Conservation (phyloP, 805 yeast species). For the Teunomyces pallodes region DNA sequence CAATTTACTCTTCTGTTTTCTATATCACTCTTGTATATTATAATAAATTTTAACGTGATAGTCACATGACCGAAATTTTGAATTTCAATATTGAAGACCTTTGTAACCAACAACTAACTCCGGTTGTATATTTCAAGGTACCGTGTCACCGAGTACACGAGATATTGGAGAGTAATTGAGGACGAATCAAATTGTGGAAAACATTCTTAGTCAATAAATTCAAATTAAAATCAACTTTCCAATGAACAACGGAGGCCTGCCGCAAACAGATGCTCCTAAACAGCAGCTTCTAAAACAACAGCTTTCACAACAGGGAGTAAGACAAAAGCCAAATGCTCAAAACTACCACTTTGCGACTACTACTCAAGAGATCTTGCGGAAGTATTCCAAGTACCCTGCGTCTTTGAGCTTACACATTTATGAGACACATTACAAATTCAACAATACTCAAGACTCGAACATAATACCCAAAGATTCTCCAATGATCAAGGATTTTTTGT, state of each 20-base stretch:
- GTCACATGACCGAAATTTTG: neutral
- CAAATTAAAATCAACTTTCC: neutral
- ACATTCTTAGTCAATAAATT: neutral
- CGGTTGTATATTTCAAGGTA: neutral
- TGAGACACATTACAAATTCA: constrained; percentile 88
- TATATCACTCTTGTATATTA: neutral
- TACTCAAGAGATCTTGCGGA: constrained; percentile 67
- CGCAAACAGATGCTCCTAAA: constrained; percentile 21
- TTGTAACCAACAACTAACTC: neutral
- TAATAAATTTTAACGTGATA: neutral
- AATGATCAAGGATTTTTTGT: constrained; percentile 73
- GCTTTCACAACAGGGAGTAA: constrained; percentile 17
- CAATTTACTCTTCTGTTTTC: no score
- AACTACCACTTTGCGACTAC: constrained; percentile 65
- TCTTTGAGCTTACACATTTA: constrained; percentile 87
- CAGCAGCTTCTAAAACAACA: constrained; percentile 18
- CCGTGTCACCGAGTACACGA: neutral
- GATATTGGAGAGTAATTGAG: neutral
- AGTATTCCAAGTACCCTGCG: constrained; percentile 74
- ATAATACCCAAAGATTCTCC: constrained; percentile 74
- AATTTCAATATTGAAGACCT: constrained; percentile 1
- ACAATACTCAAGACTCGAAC: constrained; percentile 80
- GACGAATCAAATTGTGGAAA: neutral
- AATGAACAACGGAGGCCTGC: constrained; percentile 1
- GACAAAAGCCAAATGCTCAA: constrained; percentile 22